These are phyloP conservation scores for Russula compacta DNA, from an alignment of 768 basidiomycete genomes.

Conservation along the genomic window DNA sequence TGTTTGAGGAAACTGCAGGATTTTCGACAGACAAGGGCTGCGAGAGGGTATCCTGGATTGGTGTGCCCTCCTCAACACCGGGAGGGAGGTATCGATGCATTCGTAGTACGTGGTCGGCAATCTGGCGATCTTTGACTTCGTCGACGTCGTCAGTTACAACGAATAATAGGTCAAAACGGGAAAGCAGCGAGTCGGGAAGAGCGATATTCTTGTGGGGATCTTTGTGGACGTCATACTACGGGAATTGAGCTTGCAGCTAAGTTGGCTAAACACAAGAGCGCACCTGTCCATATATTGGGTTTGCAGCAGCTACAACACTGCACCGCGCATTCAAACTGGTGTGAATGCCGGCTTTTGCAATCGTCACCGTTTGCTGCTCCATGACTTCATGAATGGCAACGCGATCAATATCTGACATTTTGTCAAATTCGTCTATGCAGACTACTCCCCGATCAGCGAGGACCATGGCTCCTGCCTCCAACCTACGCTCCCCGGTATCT, in stretches of 20 bases:
- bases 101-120: slow-evolving; percentile 95
- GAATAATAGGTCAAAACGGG: slow-evolving; percentile 97
- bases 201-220: slow-evolving; percentile 99
- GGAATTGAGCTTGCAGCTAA: not conserved
- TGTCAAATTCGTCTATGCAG: slow-evolving; percentile 99
- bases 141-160: slow-evolving; percentile 98
- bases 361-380: slow-evolving; percentile 99
- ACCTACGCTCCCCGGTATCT: slow-evolving; percentile 92
- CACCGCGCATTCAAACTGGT: slow-evolving; percentile 97
- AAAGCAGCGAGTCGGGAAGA: slow-evolving; percentile 92
- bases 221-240: slow-evolving; percentile 96
- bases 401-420: slow-evolving; percentile 98
- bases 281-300: slow-evolving; percentile 94
- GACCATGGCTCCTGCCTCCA: slow-evolving; percentile 99
- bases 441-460: slow-evolving; percentile 98
- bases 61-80: slow-evolving; percentile 94
- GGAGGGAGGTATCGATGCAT: slow-evolving; percentile 96
- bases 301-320: slow-evolving; percentile 96
- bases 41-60: slow-evolving; percentile 75
- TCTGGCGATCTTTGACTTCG: slow-evolving; percentile 84
- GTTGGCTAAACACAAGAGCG: not conserved
- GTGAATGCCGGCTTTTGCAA: slow-evolving; percentile 98
- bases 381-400: slow-evolving; percentile 99
- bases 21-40: slow-evolving; percentile 87
- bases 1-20: slow-evolving; percentile 39